These are phyloP conservation scores for Rhodotorula babjevae DNA, from an alignment of 768 basidiomycete species.

Conservation along the genomic window DNA sequence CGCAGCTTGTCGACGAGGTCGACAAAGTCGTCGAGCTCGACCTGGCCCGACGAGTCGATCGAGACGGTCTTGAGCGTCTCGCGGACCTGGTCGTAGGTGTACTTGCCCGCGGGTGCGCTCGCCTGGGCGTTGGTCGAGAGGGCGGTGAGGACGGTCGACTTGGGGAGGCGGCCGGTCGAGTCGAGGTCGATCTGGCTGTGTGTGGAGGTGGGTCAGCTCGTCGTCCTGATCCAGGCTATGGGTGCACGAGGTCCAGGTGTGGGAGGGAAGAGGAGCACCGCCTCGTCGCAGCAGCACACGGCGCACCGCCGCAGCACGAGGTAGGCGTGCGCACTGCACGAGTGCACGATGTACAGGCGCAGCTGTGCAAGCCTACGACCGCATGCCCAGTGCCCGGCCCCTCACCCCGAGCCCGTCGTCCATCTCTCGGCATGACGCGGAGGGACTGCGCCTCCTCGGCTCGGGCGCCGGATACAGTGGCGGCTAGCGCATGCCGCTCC, in stretches of 20 bases:
- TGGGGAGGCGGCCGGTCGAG: slow-evolving; percentile 75
- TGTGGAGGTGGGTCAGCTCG: neutral
- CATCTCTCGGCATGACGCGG: neutral
- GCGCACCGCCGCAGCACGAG: no score
- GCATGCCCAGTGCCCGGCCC: no score
- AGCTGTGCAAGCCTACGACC: no score
- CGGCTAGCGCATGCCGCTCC: no score
- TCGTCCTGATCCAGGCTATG: neutral
- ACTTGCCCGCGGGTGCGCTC: slow-evolving; percentile 55
- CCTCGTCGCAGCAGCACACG: neutral
- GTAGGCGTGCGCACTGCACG: no score
- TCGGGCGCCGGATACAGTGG: no score
- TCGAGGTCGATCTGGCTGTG: slow-evolving; percentile 68
- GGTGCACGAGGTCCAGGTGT: no score
- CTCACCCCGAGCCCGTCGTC: no score
- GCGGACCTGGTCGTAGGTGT: slow-evolving; percentile 75
- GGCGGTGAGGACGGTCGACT: slow-evolving; percentile 70
- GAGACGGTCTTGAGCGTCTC: slow-evolving; percentile 82
- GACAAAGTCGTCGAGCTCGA: slow-evolving; percentile 97
- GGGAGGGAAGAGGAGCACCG: neutral
- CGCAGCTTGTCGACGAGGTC: slow-evolving; percentile 81
- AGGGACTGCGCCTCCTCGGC: no score
- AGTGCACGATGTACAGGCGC: no score
- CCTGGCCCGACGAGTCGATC: slow-evolving; percentile 81
- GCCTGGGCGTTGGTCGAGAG: slow-evolving; percentile 56